Conservation (phyloP, 1,139 yeast genomes). For the Kluyveromyces sp. region DNA sequence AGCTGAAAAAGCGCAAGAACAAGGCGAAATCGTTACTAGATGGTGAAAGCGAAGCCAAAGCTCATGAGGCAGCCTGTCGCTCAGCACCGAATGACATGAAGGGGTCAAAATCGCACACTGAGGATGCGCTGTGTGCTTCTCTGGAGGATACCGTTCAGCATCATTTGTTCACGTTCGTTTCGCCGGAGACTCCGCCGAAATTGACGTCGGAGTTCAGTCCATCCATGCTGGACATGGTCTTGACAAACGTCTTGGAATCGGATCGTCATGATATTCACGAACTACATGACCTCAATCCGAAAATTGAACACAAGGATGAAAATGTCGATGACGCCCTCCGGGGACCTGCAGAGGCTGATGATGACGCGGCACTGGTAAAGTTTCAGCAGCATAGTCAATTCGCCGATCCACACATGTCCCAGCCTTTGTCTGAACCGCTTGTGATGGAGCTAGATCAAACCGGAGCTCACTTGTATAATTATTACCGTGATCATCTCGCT, state of each 20-base stretch:
- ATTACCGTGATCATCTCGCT: conserved; percentile 57
- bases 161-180: neutral
- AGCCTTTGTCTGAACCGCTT: conserved; percentile 27
- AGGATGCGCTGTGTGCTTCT: neutral
- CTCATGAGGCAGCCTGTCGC: neutral
- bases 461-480: conserved; percentile 52
- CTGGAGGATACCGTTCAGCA: neutral
- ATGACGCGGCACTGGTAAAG: neutral
- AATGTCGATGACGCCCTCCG: neutral
- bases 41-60: neutral
- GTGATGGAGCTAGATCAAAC: conserved; percentile 34
- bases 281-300: neutral
- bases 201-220: neutral
- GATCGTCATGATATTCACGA: neutral
- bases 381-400: neutral
- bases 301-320: neutral
- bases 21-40: conserved; percentile 4
- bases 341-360: too few species aligned
- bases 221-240: conserved; percentile 7
- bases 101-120: neutral
- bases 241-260: neutral
- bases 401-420: conserved; percentile 10
- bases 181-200: conserved; percentile 3
- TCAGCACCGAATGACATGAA: neutral
- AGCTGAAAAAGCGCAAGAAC: conserved; percentile 17